Evolutionary conservation across 2,329 filamentous ascomycete species (phyloP).

Genomic region (Cercospora zeae-maydis): DNA sequence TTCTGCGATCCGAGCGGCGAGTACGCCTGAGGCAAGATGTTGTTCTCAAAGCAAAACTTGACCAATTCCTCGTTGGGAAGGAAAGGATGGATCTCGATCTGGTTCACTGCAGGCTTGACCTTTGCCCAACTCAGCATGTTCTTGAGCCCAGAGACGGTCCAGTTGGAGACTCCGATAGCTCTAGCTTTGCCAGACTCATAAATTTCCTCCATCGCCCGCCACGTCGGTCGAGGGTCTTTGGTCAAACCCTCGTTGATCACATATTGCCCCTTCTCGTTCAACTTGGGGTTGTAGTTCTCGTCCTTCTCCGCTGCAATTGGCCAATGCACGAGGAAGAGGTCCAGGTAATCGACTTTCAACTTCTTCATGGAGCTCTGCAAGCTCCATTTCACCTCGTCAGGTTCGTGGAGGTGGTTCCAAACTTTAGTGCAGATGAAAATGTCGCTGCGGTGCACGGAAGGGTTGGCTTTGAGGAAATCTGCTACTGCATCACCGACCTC

Average conservation of each 20-base stretch:
- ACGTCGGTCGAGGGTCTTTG: constrained; percentile 62
- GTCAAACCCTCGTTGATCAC: constrained; percentile 63
- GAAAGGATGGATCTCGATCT: constrained; percentile 53
- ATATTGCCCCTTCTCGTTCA: constrained; percentile 55
- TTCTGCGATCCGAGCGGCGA: constrained; percentile 63
- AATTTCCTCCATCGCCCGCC: constrained; percentile 60
- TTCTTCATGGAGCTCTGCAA: constrained; percentile 36
- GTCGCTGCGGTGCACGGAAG: constrained; percentile 48
- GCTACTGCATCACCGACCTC: constrained; percentile 52
- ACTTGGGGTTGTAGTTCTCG: constrained; percentile 45
- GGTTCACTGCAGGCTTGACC: constrained; percentile 45
- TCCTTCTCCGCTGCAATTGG: constrained; percentile 52
- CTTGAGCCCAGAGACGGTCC: constrained; percentile 44
- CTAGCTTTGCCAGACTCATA: constrained; percentile 52
- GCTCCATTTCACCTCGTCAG: constrained; percentile 37
- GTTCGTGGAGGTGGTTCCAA: constrained; percentile 51
- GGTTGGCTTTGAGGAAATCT: constrained; percentile 53
- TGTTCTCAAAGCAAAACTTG: constrained; percentile 54
- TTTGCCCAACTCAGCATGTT: constrained; percentile 44
- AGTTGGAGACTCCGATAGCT: constrained; percentile 54
- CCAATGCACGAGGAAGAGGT: constrained; percentile 42
- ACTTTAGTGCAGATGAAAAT: constrained; percentile 54
- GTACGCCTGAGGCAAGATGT: constrained; percentile 56
- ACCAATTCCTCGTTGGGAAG: constrained; percentile 62
- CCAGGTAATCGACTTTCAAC: constrained; percentile 36